Percentiles rank a stretch among this genome's conserved stretches.
phyloP scores from a whole-genome alignment of 2,329 filamentous ascomycete species.

The Chlorencoelia australis region DNA sequence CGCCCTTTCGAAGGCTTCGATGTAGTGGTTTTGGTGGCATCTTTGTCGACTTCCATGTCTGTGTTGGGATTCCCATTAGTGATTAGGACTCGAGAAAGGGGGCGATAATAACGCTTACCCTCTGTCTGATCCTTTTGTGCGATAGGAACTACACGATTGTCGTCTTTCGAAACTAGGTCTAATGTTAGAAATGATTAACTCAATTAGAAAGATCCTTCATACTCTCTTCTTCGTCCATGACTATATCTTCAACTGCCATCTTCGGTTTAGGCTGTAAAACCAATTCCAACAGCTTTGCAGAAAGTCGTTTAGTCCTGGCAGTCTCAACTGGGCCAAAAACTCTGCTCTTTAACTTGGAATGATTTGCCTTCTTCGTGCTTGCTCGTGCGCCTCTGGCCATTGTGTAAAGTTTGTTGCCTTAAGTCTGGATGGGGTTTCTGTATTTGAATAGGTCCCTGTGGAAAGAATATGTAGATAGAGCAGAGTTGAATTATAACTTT shows the following conservation, averaged over 20 bases:
- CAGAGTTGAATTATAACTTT: too few species aligned
- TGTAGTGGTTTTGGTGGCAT: constrained; percentile 29
- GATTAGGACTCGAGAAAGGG: not conserved
- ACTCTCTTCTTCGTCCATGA: constrained; percentile 35
- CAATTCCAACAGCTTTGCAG: constrained; percentile 74
- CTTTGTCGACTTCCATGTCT: constrained; percentile 48
- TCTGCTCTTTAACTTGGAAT: constrained; percentile 64
- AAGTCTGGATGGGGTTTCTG: too few species aligned
- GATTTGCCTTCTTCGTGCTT: constrained; percentile 74
- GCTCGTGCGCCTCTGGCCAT: constrained; percentile 88
- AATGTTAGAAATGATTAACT: constrained; percentile 8
- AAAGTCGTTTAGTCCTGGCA: constrained; percentile 72
- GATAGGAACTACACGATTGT: constrained; percentile 9
- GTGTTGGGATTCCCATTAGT: constrained; percentile 4
- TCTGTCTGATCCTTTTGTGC: constrained; percentile 16
- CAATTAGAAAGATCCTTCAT: not conserved
- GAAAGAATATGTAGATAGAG: too few species aligned
- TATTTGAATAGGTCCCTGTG: too few species aligned
- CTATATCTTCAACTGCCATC: constrained; percentile 38
- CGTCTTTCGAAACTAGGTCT: constrained; percentile 11
- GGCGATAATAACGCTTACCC: constrained; percentile 12
- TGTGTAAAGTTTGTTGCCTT: too few species aligned
- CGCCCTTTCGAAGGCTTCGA: constrained; percentile 38
- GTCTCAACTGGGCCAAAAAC: constrained; percentile 78
- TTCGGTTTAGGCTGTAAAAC: constrained; percentile 64